Percentiles rank a stretch among this genome's conserved stretches.
phyloP scores from a whole-genome alignment of 805 yeast species.

The Yamadazyma kitorensis region DNA sequence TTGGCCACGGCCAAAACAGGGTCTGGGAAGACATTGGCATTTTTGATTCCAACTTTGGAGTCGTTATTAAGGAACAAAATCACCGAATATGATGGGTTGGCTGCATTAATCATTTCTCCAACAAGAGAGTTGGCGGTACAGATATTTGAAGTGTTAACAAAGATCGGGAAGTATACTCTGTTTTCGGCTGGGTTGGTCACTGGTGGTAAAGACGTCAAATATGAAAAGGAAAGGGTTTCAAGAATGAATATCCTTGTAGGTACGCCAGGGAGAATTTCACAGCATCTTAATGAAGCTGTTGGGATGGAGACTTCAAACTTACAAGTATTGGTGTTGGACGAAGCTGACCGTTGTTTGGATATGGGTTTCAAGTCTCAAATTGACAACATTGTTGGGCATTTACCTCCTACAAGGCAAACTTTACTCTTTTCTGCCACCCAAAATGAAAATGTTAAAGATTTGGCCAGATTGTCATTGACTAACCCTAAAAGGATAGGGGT shows the following conservation, averaged over 20 bases:
- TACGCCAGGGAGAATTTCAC: slow-evolving; percentile 88
- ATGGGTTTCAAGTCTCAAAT: slow-evolving; percentile 88
- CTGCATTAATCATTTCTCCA: slow-evolving; percentile 87
- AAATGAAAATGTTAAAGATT: slow-evolving; percentile 74
- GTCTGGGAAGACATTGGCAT: slow-evolving; percentile 88
- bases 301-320: slow-evolving; percentile 73
- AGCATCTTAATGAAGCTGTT: slow-evolving; percentile 86
- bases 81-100: slow-evolving; percentile 83
- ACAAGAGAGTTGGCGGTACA: slow-evolving; percentile 91
- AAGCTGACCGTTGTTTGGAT: slow-evolving; percentile 89
- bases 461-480: slow-evolving; percentile 74
- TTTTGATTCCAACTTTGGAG: slow-evolving; percentile 76
- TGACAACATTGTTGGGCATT: slow-evolving; percentile 73
- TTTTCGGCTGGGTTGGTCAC: slow-evolving; percentile 89
- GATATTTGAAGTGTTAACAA: slow-evolving; percentile 81
- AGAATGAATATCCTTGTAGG: slow-evolving; percentile 81
- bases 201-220: slow-evolving; percentile 87
- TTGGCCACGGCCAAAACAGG: slow-evolving; percentile 90
- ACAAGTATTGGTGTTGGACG: slow-evolving; percentile 80
- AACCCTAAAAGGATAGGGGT: slow-evolving; percentile 51
- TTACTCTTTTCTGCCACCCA: slow-evolving; percentile 86
- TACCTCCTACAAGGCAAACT: slow-evolving; percentile 82
- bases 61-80: slow-evolving; percentile 66
- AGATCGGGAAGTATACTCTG: slow-evolving; percentile 69
- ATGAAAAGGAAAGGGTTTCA: slow-evolving; percentile 76